Conservation (phyloP, 371 early-diverging fungal genomes). For the Circinella umbellata region DNA sequence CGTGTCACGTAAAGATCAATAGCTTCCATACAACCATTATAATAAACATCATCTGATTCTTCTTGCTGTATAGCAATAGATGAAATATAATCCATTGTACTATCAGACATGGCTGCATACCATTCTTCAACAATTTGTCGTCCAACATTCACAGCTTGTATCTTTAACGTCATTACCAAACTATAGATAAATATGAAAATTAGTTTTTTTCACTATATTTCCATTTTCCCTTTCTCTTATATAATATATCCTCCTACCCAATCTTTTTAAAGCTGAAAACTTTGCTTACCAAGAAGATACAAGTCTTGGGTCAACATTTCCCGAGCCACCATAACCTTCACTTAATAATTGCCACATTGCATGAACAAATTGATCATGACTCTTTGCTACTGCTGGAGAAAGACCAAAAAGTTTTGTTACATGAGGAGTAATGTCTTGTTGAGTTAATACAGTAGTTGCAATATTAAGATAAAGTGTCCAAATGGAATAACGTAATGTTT, state of each 20-base stretch:
- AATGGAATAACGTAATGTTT: slow-evolving; percentile 14
- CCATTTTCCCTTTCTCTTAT: background rate
- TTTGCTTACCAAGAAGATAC: slow-evolving; percentile 40
- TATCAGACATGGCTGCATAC: slow-evolving; percentile 39
- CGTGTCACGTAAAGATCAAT: slow-evolving; percentile 37
- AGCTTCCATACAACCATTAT: slow-evolving; percentile 27
- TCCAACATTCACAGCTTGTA: slow-evolving; percentile 31
- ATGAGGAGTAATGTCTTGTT: slow-evolving; percentile 8
- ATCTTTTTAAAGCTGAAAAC: background rate
- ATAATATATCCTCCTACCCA: background rate
- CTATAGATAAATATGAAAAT: slow-evolving; percentile 18
- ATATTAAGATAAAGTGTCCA: slow-evolving; percentile 47
- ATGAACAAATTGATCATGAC: slow-evolving; percentile 25
- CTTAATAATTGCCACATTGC: slow-evolving; percentile 33
- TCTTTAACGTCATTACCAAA: slow-evolving; percentile 32
- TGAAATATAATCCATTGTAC: slow-evolving; percentile 24
- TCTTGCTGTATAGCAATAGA: slow-evolving; percentile 6
- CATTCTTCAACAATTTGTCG: slow-evolving; percentile 41
- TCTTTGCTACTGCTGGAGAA: slow-evolving; percentile 2
- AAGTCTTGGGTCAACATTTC: slow-evolving; percentile 32
- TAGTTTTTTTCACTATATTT: background rate
- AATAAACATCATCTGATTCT: slow-evolving; percentile 21
- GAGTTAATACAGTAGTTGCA: slow-evolving; percentile 29
- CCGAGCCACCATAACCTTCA: slow-evolving; percentile 21
- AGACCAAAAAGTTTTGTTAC: slow-evolving; percentile 22